These are phyloP conservation scores for Penicillium mononematosum DNA, from an alignment of 495 filamentous ascomycete species.

Conservation along the genomic window DNA sequence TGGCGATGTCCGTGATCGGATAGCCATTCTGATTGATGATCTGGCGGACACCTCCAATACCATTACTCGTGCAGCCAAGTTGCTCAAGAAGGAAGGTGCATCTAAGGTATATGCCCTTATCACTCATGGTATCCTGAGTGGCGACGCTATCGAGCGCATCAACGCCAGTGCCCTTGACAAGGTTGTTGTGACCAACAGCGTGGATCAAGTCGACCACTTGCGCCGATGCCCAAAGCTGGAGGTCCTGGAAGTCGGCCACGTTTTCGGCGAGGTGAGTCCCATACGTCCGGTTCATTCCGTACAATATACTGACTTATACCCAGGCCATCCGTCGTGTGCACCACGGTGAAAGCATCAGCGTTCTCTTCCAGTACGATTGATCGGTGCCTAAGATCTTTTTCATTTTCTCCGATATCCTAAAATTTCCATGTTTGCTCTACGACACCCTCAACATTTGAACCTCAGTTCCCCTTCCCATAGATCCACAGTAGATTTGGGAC, in stretches of 20 bases:
- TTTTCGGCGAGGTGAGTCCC: conserved; percentile 80
- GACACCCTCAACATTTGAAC: neutral
- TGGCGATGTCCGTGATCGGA: conserved; percentile 76
- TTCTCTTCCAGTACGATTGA: conserved; percentile 87
- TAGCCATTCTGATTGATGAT: conserved; percentile 90
- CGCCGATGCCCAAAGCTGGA: conserved; percentile 79
- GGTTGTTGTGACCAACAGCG: conserved; percentile 90
- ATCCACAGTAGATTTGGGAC: conserved; percentile 24
- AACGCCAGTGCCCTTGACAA: conserved; percentile 86
- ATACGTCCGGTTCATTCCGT: conserved; percentile 7
- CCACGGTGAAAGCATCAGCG: conserved; percentile 97
- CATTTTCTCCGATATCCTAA: conserved; percentile 16
- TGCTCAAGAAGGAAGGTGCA: conserved; percentile 91
- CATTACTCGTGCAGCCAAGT: conserved; percentile 93
- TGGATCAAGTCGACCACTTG: conserved; percentile 82
- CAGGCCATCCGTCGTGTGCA: conserved; percentile 93
- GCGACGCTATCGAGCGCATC: conserved; percentile 91
- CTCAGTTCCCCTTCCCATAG: conserved; percentile 17
- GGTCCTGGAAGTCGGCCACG: conserved; percentile 84
- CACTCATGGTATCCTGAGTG: conserved; percentile 91
- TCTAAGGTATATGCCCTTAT: conserved; percentile 83
- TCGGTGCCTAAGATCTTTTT: conserved; percentile 15
- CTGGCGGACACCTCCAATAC: conserved; percentile 95
- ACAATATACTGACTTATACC: conserved; percentile 23
- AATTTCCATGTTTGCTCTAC: conserved; percentile 9